Percentiles rank a stretch among this genome's conserved stretches.
These are phyloP conservation scores for Ceratocystis alfenasii DNA, from an alignment of 2,329 filamentous ascomycete genomes.

Conservation along the genomic window DNA sequence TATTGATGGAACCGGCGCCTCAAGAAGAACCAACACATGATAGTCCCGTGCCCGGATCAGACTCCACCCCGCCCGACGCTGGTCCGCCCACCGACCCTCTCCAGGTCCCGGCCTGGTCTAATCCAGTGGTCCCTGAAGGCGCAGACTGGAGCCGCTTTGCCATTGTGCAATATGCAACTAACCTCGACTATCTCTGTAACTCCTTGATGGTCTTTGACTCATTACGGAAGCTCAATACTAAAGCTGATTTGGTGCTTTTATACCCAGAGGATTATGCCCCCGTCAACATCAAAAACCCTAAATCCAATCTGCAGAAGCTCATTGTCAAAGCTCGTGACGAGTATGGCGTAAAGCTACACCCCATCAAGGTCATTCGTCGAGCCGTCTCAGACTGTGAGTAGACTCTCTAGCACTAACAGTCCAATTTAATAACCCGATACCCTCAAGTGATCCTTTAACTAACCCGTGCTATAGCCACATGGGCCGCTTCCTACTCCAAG, in stretches of 20 bases:
- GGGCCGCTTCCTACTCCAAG: slow-evolving; percentile 56
- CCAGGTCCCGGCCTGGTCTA: not conserved
- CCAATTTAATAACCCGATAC: not conserved
- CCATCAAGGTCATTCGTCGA: slow-evolving; percentile 32
- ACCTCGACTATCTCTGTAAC: slow-evolving; percentile 32
- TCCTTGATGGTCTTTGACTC: slow-evolving; percentile 40
- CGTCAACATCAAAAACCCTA: slow-evolving; percentile 27
- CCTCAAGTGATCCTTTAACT: not conserved
- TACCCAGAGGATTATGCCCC: slow-evolving; percentile 32
- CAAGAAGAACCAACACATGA: not conserved
- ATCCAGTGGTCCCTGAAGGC: slow-evolving; percentile 20
- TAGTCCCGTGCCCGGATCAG: not conserved
- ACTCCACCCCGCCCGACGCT: too few species aligned
- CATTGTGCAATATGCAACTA: slow-evolving; percentile 29
- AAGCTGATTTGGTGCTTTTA: slow-evolving; percentile 36
- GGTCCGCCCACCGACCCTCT: not conserved
- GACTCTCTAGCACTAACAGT: not conserved
- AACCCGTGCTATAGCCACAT: slow-evolving; percentile 34
- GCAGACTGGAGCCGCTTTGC: slow-evolving; percentile 37
- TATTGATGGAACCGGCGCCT: not conserved
- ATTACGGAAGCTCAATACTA: slow-evolving; percentile 33
- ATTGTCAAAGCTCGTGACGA: slow-evolving; percentile 35
- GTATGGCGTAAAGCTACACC: slow-evolving; percentile 36
- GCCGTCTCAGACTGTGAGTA: slow-evolving; percentile 30
- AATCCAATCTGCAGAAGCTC: slow-evolving; percentile 28